phyloP scores from a whole-genome alignment of 305 asterid genomes.

The Euphrasia arctica region DNA sequence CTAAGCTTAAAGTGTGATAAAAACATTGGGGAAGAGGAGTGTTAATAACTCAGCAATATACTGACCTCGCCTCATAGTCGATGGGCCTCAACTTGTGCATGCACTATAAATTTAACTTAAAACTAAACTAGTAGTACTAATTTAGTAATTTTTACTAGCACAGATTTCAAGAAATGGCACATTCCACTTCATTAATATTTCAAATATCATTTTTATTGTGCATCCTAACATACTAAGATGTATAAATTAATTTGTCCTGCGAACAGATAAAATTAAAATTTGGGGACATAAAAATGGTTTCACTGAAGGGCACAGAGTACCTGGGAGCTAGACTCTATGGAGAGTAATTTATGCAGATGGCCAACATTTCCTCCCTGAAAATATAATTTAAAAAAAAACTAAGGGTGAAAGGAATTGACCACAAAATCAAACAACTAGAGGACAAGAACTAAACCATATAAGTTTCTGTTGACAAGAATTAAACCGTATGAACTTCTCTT shows the following conservation, averaged over 20 bases:
- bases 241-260: conserved; percentile 21
- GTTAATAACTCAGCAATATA: neutral
- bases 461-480: conserved; percentile 13
- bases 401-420: conserved; percentile 20
- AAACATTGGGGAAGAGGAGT: conserved; percentile 14
- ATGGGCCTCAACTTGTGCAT: neutral
- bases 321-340: conserved; percentile 98
- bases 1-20: conserved; percentile 1
- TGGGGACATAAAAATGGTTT: conserved; percentile 5
- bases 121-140: neutral
- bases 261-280: neutral
- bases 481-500: conserved; percentile 11
- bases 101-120: neutral
- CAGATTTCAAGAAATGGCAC: conserved; percentile 16
- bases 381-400: conserved; percentile 26
- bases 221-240: conserved; percentile 14
- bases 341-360: conserved; percentile 83
- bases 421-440: conserved; percentile 24
- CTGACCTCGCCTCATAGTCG: no score
- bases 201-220: conserved; percentile 15
- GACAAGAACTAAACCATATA: conserved; percentile 13
- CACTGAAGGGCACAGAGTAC: conserved; percentile 35
- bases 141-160: conserved; percentile 5
- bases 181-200: conserved; percentile 8
- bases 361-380: conserved; percentile 98